A percentile compares a stretch with the other conserved stretches of the same genome.
Conservation (phyloP, 371 early-diverging fungal species). For the Saksenaea oblongispora region DNA sequence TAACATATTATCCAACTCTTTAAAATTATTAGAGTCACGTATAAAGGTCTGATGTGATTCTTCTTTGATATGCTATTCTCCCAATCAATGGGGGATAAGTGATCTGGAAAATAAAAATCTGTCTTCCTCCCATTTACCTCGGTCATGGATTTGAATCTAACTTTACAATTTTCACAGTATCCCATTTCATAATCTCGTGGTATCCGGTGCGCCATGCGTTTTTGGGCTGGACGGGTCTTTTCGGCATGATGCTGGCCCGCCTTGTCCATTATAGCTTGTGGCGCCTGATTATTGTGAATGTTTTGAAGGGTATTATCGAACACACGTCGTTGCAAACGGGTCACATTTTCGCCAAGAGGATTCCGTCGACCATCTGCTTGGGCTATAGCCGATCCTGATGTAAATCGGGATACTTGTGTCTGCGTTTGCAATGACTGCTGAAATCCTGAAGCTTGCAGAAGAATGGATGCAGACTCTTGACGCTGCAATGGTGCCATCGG, state of each 20-base stretch:
- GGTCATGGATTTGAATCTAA: slow-evolving; percentile 22
- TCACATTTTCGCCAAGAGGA: slow-evolving; percentile 30
- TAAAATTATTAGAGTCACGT: slow-evolving; percentile 37
- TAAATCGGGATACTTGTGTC: slow-evolving; percentile 2
- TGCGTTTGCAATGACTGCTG: slow-evolving; percentile 17
- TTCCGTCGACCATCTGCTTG: slow-evolving; percentile 13
- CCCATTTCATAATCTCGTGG: slow-evolving; percentile 18
- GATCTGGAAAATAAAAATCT: background rate
- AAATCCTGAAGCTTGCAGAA: slow-evolving; percentile 22
- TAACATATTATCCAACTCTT: slow-evolving; percentile 31
- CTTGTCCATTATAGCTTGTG: slow-evolving; percentile 10
- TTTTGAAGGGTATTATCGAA: slow-evolving; percentile 23
- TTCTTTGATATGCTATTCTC: slow-evolving; percentile 33
- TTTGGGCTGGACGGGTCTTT: slow-evolving; percentile 9
- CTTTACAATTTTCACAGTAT: slow-evolving; percentile 46
- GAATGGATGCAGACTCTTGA: slow-evolving; percentile 12
- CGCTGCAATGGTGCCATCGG: background rate
- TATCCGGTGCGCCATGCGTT: slow-evolving; percentile 1
- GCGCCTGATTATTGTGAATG: slow-evolving; percentile 2
- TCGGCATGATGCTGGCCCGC: slow-evolving; percentile 8
- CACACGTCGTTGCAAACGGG: slow-evolving; percentile 33
- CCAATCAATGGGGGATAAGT: background rate
- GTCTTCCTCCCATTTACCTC: slow-evolving; percentile 24
- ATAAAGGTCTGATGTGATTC: slow-evolving; percentile 35
- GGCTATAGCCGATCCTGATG: slow-evolving; percentile 14